phyloP scores from a whole-genome alignment of 2,329 filamentous ascomycete species.

The Cercospora berteroae region DNA sequence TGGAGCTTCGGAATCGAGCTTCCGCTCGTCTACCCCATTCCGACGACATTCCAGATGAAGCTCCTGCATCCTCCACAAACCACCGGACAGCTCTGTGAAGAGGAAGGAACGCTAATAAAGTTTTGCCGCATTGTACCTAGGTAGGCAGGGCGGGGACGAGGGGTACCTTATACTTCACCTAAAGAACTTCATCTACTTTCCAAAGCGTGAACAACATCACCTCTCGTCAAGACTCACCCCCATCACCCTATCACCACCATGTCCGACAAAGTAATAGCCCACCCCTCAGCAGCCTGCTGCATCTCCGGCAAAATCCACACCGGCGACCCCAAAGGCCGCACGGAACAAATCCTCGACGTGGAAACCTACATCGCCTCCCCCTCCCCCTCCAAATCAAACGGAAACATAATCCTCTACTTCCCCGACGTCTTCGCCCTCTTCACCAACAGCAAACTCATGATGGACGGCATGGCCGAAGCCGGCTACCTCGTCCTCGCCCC shows the following conservation, averaged over 20 bases:
- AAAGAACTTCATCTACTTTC: background rate
- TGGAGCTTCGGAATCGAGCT: background rate
- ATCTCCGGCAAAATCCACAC: constrained; percentile 26
- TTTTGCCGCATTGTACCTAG: background rate
- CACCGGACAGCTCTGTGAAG: background rate
- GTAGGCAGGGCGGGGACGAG: background rate
- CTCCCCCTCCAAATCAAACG: constrained; percentile 19
- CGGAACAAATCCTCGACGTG: constrained; percentile 23
- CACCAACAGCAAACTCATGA: constrained; percentile 26
- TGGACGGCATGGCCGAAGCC: constrained; percentile 27
- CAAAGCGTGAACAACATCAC: background rate
- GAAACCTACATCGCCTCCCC: constrained; percentile 27
- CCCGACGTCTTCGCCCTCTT: constrained; percentile 29
- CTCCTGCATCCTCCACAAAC: background rate
- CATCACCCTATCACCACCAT: background rate
- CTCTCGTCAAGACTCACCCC: background rate
- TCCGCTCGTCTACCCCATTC: background rate
- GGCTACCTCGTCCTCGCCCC: constrained; percentile 24
- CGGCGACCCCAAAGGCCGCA: constrained; percentile 22
- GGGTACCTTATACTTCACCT: background rate
- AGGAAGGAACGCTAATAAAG: background rate
- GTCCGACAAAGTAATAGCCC: background rate
- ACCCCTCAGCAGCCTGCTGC: constrained; percentile 26
- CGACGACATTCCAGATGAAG: background rate
- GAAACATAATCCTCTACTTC: constrained; percentile 27